These are phyloP conservation scores for Parsonsia alboflavescens DNA, from an alignment of 257 asterid species.

Conservation along the genomic window DNA sequence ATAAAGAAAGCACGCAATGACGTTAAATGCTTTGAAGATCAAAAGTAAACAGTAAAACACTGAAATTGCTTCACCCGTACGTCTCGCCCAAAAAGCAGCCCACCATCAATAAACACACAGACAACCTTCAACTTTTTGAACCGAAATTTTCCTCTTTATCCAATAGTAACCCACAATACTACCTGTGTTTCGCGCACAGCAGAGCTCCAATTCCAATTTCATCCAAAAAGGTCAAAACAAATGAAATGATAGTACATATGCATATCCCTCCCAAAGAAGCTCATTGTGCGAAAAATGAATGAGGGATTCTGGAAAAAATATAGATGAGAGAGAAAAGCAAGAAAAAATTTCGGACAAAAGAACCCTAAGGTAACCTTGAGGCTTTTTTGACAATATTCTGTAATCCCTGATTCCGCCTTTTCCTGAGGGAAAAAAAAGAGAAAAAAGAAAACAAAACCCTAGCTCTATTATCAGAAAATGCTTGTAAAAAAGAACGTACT, in stretches of 20 bases:
- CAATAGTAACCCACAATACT: not conserved
- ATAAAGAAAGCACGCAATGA: conserved; percentile 18
- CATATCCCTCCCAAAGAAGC: conserved; percentile 3
- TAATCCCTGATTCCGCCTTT: not conserved
- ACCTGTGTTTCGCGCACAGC: not conserved
- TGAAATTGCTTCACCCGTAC: conserved; percentile 45
- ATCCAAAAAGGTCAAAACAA: not conserved
- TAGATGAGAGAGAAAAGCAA: conserved; percentile 1
- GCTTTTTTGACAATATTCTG: conserved; percentile 11
- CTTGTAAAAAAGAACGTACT: conserved; percentile 44
- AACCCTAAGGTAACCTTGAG: conserved; percentile 29
- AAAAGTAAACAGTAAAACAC: conserved; percentile 16
- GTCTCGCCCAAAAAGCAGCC: conserved; percentile 39
- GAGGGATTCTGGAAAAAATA: not conserved
- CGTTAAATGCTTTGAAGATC: conserved; percentile 23
- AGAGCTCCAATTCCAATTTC: conserved; percentile 9
- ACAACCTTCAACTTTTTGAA: conserved; percentile 10
- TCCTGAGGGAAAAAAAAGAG: conserved; percentile 13
- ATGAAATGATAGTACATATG: not conserved
- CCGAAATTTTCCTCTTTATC: not conserved
- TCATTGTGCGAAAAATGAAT: conserved; percentile 7
- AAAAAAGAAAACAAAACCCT: conserved; percentile 34
- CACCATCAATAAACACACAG: conserved; percentile 49
- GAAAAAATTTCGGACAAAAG: not conserved
- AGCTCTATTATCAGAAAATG: conserved; percentile 45